Conservation (phyloP, 108 stramenopile species). For the Mediolabrus comicus region DNA sequence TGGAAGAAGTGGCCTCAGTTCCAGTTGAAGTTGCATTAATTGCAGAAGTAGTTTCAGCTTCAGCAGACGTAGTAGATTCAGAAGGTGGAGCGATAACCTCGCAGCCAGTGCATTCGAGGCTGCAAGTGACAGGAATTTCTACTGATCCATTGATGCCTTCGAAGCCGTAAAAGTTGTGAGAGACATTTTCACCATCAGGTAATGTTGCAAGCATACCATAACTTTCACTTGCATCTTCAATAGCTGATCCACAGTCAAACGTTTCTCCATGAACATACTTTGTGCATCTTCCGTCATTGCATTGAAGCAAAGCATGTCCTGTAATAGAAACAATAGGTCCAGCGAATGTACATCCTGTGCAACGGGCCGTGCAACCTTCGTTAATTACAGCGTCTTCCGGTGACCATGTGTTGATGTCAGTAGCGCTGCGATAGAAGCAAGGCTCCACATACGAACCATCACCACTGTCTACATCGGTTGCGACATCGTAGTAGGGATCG, state of each 20-base stretch:
- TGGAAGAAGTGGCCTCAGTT: not conserved
- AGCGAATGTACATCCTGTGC: constrained; percentile 3
- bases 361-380: not conserved
- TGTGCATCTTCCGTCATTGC: not conserved
- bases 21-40: too few relatives aligned
- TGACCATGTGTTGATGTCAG: not conserved
- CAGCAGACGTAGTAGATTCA: not conserved
- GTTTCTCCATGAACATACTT: not conserved
- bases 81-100: too few relatives aligned
- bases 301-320: not conserved
- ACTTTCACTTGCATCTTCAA: not conserved
- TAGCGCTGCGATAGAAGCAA: not conserved
- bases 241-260: not conserved
- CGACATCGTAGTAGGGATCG: not conserved
- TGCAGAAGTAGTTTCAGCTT: not conserved
- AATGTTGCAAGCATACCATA: not conserved
- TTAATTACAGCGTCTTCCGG: not conserved
- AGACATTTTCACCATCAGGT: not conserved
- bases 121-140: not conserved
- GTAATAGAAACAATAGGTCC: not conserved
- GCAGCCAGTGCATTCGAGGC: constrained; percentile 1
- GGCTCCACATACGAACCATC: not conserved
- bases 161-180: not conserved
- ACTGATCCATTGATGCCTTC: not conserved
- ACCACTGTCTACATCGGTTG: not conserved